phyloP scores from a whole-genome alignment of 73 alveolate species.

The Urostyla sp. region DNA sequence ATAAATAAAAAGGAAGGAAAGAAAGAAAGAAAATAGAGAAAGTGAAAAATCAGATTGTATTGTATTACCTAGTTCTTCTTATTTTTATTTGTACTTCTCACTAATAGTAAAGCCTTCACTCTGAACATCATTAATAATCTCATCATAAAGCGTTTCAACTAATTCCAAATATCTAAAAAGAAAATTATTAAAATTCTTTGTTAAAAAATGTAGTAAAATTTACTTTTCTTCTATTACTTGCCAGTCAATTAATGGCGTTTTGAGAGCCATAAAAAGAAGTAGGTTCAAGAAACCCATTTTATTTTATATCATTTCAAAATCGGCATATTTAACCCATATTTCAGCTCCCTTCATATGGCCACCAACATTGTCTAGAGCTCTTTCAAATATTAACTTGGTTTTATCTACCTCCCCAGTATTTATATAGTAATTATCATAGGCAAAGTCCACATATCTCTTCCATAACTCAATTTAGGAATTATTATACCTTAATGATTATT shows the following conservation, averaged over 20 bases:
- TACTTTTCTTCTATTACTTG: constrained; percentile 42
- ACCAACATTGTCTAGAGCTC: constrained; percentile 42
- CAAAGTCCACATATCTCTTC: constrained; percentile 54
- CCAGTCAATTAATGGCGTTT: constrained; percentile 33
- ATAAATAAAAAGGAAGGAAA: neutral
- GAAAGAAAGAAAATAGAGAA: neutral
- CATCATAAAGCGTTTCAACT: constrained; percentile 23
- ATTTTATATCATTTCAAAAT: constrained; percentile 33
- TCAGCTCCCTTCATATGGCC: constrained; percentile 50
- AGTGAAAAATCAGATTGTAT: neutral
- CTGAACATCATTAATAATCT: constrained; percentile 10
- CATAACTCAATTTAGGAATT: constrained; percentile 41
- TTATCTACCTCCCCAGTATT: constrained; percentile 40
- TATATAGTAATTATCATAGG: constrained; percentile 28
- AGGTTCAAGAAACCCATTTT: constrained; percentile 52
- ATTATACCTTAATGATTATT: constrained; percentile 43
- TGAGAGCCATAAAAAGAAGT: constrained; percentile 29
- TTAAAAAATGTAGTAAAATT: neutral
- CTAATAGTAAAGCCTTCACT: constrained; percentile 1
- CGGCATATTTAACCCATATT: constrained; percentile 48
- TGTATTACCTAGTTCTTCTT: constrained; percentile 49
- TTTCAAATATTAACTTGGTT: constrained; percentile 44
- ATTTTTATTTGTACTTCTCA: constrained; percentile 41
- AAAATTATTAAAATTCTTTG: too few species aligned
- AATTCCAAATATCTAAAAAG: constrained; percentile 28